These are phyloP conservation scores for Fusarium armeniacum DNA, from an alignment of 2,329 filamentous ascomycete genomes.

Conservation along the genomic window DNA sequence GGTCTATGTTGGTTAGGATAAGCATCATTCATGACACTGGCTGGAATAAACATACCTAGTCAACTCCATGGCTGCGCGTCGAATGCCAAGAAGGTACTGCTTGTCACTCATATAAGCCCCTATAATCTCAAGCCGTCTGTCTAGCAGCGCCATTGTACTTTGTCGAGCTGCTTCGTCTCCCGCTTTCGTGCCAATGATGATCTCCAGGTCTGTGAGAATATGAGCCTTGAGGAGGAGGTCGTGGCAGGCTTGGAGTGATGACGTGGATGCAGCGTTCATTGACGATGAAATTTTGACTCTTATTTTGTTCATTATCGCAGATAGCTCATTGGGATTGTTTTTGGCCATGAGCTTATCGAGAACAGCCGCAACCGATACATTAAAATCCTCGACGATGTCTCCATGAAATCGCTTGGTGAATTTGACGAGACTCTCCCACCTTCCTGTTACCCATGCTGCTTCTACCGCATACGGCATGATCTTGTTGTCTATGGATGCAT, in stretches of 20 bases:
- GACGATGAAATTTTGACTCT: slow-evolving; percentile 78
- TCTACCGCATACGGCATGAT: slow-evolving; percentile 89
- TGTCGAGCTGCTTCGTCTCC: slow-evolving; percentile 59
- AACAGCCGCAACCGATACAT: slow-evolving; percentile 77
- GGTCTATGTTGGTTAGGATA: slow-evolving; percentile 55
- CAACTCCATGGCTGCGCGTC: slow-evolving; percentile 88
- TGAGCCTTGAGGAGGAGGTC: slow-evolving; percentile 89
- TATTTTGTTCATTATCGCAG: slow-evolving; percentile 70
- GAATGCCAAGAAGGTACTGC: slow-evolving; percentile 89
- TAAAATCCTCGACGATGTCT: slow-evolving; percentile 74
- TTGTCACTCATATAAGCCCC: slow-evolving; percentile 94
- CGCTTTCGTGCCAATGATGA: slow-evolving; percentile 70
- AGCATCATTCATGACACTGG: not conserved
- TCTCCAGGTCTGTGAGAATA: slow-evolving; percentile 87
- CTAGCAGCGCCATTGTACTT: slow-evolving; percentile 61
- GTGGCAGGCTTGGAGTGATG: slow-evolving; percentile 86
- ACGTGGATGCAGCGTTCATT: slow-evolving; percentile 81
- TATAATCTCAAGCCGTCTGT: slow-evolving; percentile 86
- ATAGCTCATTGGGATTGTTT: slow-evolving; percentile 66
- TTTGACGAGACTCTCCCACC: slow-evolving; percentile 81
- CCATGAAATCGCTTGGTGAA: slow-evolving; percentile 72
- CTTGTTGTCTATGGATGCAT: slow-evolving; percentile 67
- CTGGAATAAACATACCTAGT: slow-evolving; percentile 66
- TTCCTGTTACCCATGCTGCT: slow-evolving; percentile 89
- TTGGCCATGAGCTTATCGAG: slow-evolving; percentile 72